Conservation (phyloP, 768 basidiomycete species). For the Rhodotorula graminis region DNA sequence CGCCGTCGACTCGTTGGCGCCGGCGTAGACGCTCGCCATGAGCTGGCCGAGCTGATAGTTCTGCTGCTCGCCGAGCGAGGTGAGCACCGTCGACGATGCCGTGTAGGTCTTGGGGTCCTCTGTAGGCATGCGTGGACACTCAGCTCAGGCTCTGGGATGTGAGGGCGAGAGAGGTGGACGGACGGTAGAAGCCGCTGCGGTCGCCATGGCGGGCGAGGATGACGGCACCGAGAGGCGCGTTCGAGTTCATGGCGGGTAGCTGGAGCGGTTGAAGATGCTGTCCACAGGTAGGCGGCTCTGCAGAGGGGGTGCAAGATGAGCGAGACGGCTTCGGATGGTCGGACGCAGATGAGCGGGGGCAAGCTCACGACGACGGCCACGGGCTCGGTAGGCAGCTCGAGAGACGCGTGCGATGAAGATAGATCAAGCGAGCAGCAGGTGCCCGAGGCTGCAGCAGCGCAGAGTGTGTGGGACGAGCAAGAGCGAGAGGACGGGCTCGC, state of each 20-base stretch:
- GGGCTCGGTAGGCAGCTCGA: too few species aligned
- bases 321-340: not conserved
- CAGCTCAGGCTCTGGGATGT: not conserved
- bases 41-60: constrained; percentile 52
- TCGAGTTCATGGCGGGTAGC: constrained; percentile 18
- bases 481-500: too few species aligned
- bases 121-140: not conserved
- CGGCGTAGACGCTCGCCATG: constrained; percentile 57
- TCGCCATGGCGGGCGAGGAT: constrained; percentile 62
- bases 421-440: too few species aligned
- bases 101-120: constrained; percentile 29
- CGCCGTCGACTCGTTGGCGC: constrained; percentile 61
- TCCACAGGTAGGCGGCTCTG: not conserved
- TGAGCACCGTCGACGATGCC: constrained; percentile 56
- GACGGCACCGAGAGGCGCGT: constrained; percentile 47
- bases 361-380: not conserved
- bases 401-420: too few species aligned
- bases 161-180: not conserved
- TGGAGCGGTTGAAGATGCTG: too few species aligned
- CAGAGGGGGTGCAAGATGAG: not conserved
- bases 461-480: too few species aligned
- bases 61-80: constrained; percentile 54
- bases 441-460: too few species aligned
- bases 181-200: constrained; percentile 47
- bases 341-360: too few species aligned